Conservation (phyloP, 2,329 filamentous ascomycete genomes). For the Coniochaeta sp. region DNA sequence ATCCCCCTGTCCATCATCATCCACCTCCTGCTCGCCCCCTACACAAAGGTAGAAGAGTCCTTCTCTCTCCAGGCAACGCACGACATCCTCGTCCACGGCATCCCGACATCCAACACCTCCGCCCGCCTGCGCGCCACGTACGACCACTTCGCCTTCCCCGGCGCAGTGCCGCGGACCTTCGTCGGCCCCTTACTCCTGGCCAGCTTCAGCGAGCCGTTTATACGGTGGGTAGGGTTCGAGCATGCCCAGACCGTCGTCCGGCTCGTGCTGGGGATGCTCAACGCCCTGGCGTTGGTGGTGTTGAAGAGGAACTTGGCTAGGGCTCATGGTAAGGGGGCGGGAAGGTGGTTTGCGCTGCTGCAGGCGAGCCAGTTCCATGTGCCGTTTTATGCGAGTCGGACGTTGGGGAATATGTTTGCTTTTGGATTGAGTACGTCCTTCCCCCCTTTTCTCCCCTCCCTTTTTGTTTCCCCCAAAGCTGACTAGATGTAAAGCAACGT, state of each 20-base stretch:
- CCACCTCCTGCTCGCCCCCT: slow-evolving; percentile 70
- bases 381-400: slow-evolving; percentile 85
- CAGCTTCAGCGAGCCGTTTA: slow-evolving; percentile 60
- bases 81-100: slow-evolving; percentile 78
- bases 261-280: slow-evolving; percentile 69
- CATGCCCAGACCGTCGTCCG: slow-evolving; percentile 60
- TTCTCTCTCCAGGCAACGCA: slow-evolving; percentile 95
- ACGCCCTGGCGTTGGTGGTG: slow-evolving; percentile 59
- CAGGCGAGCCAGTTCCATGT: slow-evolving; percentile 86
- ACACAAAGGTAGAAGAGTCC: slow-evolving; percentile 97
- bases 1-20: slow-evolving; percentile 58
- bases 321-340: slow-evolving; percentile 62
- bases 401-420: slow-evolving; percentile 94
- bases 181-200: slow-evolving; percentile 73
- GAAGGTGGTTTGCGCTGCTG: slow-evolving; percentile 73
- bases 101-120: slow-evolving; percentile 50
- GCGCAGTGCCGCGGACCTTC: slow-evolving; percentile 87
- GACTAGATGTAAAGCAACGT: slow-evolving; percentile 53
- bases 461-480: too few relatives aligned
- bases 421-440: slow-evolving; percentile 69
- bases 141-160: slow-evolving; percentile 87
- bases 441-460: too few relatives aligned
- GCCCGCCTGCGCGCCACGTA: slow-evolving; percentile 57
- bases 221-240: slow-evolving; percentile 47
- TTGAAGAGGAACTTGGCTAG: slow-evolving; percentile 58